Evolutionary conservation across 345 rosid species (phyloP).

Genomic region (Lepidium sativum): DNA sequence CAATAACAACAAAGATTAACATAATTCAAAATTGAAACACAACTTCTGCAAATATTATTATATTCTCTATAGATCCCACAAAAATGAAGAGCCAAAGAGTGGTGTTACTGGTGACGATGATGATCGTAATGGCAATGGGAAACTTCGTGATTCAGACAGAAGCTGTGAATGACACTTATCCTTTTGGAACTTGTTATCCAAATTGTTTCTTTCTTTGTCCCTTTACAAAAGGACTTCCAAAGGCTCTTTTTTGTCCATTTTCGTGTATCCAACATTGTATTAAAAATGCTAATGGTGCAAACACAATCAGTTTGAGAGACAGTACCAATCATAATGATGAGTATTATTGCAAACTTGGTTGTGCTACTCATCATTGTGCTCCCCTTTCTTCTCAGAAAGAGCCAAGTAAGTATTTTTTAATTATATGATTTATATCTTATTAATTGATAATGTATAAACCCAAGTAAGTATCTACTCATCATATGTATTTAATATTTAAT

Average conservation of each 20-base stretch:
- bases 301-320: not conserved
- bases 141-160: slow-evolving; percentile 10
- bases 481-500: not conserved
- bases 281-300: too few relatives aligned
- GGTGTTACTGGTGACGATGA: not conserved
- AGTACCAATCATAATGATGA: not conserved
- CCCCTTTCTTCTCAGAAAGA: slow-evolving; percentile 5
- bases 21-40: not conserved
- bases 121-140: not conserved
- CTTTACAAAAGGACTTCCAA: too few relatives aligned
- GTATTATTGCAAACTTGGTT: slow-evolving; percentile 17
- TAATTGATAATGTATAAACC: not conserved
- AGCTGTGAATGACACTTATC: not conserved
- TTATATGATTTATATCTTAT: not conserved
- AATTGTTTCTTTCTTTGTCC: too few relatives aligned
- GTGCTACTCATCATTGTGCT: slow-evolving; percentile 17
- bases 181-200: too few relatives aligned
- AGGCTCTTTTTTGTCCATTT: too few relatives aligned
- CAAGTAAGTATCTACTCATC: too few relatives aligned
- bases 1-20: too few relatives aligned
- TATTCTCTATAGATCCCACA: not conserved
- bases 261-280: too few relatives aligned
- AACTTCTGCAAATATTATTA: not conserved
- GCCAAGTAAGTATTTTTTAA: slow-evolving; percentile 8
- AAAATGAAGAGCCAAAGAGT: slow-evolving; percentile 4